Conservation (phyloP, 768 basidiomycete genomes). For the Agrocybe chaxingu region DNA sequence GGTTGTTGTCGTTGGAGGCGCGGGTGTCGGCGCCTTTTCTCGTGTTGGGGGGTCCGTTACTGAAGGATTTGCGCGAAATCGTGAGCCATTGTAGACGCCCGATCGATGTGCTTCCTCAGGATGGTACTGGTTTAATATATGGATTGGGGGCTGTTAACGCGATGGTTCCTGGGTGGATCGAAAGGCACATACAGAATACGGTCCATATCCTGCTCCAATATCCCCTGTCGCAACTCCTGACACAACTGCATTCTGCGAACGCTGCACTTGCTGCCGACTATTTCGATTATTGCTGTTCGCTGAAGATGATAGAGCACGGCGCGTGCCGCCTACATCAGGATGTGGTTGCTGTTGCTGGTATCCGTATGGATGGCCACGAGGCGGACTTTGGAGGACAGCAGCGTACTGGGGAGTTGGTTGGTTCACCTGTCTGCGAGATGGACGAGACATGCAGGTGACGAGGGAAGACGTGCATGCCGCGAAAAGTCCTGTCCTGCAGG, state of each 20-base stretch:
- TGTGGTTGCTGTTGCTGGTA: constrained; percentile 1
- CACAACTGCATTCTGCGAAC: constrained; percentile 53
- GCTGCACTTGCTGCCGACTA: constrained; percentile 24
- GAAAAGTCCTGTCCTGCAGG: constrained; percentile 9
- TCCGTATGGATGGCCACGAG: constrained; percentile 19
- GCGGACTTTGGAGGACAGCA: constrained; percentile 56
- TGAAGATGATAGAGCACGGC: constrained; percentile 22
- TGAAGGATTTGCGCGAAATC: constrained; percentile 54
- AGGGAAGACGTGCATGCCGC: constrained; percentile 10
- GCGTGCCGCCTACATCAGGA: constrained; percentile 20
- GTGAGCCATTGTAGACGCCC: constrained; percentile 43
- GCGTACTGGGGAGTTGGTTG: constrained; percentile 57
- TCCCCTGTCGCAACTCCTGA: constrained; percentile 78
- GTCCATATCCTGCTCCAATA: constrained; percentile 81
- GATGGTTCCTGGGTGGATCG: constrained; percentile 3
- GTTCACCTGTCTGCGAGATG: constrained; percentile 34
- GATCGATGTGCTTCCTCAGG: constrained; percentile 42
- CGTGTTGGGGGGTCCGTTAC: constrained; percentile 19
- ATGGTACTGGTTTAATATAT: constrained; percentile 45
- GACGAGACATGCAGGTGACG: constrained; percentile 32
- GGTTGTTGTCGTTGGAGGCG: constrained; percentile 47
- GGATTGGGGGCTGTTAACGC: constrained; percentile 5
- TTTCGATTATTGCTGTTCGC: constrained; percentile 17
- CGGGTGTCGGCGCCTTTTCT: constrained; percentile 20
- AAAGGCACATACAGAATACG: constrained; percentile 65